Base-by-base conservation (phyloP, 2,329 filamentous ascomycete species). In the Akanthomyces lecanii region DNA sequence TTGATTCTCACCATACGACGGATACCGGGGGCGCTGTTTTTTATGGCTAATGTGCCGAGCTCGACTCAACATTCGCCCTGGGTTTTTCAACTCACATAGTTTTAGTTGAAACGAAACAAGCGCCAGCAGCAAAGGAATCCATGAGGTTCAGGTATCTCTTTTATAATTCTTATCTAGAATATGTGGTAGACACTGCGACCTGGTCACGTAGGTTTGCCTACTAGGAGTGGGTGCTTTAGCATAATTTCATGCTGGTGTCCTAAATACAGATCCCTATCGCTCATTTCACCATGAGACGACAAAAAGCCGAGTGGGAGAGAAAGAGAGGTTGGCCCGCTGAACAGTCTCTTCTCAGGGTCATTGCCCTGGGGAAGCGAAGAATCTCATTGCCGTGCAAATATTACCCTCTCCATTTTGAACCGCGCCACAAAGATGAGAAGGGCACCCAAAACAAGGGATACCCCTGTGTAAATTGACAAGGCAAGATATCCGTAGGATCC, bases 401-500 rank as follows among this genome's bases (percentile, higher is more conserved):
- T 23, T 36, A 11, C 30, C 42, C 18, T 58, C 42, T 58, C 40
- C 42, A 33, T 47, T 23, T 36, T 47, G 42, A 47, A 48, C 7
- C 55, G 55, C 18, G 55, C 55, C 23, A 36, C 25, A 36, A 58
- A 47, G 42, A 58, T 58, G 5, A 58, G n/a, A 23, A 58, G 42
- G 23, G 40, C 55, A 23, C 55, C 55, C 36, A 36, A 40, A 48
- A 58, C 30, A 47, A 58, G 55, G 23, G 42, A 58, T 47, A 21
- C 12, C 25, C 55, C 55, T 11, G 55, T 40, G 47, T 33, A 58
- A 40, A 58, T 58, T 45, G 55, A 58, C 55, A 58, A 48, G 16
- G 55, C 55, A 36, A 58, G 42, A 58, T 58, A 58, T 48, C 55
- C 55, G 42, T 58, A 58, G 36, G 55, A 47, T 14, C 42, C 42